phyloP scores from a whole-genome alignment of 208 protist genomes.

The Trypanosoma brucei region DNA sequence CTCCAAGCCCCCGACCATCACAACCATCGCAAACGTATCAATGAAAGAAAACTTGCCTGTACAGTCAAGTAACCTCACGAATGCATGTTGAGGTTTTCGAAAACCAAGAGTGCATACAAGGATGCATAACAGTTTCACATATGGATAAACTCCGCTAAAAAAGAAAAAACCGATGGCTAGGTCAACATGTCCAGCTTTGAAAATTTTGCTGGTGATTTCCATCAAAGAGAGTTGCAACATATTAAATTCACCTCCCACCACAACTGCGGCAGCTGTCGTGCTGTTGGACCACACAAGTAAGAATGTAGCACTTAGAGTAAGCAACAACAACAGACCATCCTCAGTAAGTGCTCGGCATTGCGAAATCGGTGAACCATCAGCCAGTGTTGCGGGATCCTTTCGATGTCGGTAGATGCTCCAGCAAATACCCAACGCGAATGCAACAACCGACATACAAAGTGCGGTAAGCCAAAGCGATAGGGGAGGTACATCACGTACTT shows the following conservation, averaged over 20 bases:
- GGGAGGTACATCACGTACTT: constrained; percentile 6
- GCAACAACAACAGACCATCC: constrained; percentile 32
- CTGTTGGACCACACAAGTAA: constrained; percentile 25
- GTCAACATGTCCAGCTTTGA: constrained; percentile 63
- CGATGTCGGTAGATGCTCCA: background rate
- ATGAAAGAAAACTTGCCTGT: constrained; percentile 89
- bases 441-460: background rate
- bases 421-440: constrained; percentile 2
- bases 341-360: constrained; percentile 35
- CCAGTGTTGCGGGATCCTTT: background rate
- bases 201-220: constrained; percentile 84
- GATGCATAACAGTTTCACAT: constrained; percentile 49
- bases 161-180: constrained; percentile 86
- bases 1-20: constrained; percentile 49
- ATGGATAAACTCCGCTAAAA: constrained; percentile 94
- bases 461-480: background rate
- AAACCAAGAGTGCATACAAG: constrained; percentile 37
- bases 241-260: constrained; percentile 32
- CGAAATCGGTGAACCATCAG: constrained; percentile 9
- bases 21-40: constrained; percentile 73
- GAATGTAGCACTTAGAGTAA: constrained; percentile 23
- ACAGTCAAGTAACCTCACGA: constrained; percentile 62
- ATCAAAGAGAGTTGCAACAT: constrained; percentile 81
- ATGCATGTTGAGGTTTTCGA: constrained; percentile 18
- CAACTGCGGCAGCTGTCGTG: constrained; percentile 7